These are phyloP conservation scores for Clonostachys chloroleuca DNA, from an alignment of 2,329 filamentous ascomycete genomes.

Conservation along the genomic window DNA sequence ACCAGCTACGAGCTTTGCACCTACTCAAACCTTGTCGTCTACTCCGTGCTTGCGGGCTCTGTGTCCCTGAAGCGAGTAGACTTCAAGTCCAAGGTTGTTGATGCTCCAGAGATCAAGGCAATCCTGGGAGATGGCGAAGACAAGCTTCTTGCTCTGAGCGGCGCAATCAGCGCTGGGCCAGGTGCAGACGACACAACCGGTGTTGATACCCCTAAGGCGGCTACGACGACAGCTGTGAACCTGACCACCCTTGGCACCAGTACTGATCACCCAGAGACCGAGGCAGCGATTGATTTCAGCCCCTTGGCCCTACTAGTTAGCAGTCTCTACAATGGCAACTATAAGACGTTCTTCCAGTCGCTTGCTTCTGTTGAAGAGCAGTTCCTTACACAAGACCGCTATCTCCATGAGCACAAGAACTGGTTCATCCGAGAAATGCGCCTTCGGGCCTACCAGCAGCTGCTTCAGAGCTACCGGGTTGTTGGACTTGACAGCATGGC, in stretches of 20 bases:
- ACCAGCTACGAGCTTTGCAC: conserved; percentile 98
- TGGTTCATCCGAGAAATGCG: conserved; percentile 99
- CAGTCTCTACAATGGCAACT: conserved; percentile 90
- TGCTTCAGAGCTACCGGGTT: conserved; percentile 94
- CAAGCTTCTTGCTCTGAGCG: conserved; percentile 76
- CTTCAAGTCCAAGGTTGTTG: conserved; percentile 98
- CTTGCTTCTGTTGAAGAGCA: conserved; percentile 87
- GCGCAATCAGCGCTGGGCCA: conserved; percentile 76
- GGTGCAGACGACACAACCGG: conserved; percentile 75
- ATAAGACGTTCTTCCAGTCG: conserved; percentile 88
- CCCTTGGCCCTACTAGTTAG: conserved; percentile 83
- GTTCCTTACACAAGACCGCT: conserved; percentile 91
- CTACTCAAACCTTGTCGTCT: conserved; percentile 91
- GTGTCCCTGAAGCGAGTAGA: conserved; percentile 94
- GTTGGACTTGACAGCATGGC: conserved; percentile 98
- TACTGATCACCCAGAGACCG: conserved; percentile 70
- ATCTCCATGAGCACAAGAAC: conserved; percentile 89
- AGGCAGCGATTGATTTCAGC: conserved; percentile 83
- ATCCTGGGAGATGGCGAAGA: conserved; percentile 89
- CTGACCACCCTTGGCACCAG: conserved; percentile 75
- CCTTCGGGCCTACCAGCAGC: conserved; percentile 90
- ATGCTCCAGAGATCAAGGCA: conserved; percentile 96
- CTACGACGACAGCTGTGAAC: conserved; percentile 69
- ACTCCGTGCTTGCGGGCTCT: conserved; percentile 90
- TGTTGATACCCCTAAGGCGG: conserved; percentile 45